Conservation (phyloP, 2,329 filamentous ascomycete species). For the Elsinoe perseae region DNA sequence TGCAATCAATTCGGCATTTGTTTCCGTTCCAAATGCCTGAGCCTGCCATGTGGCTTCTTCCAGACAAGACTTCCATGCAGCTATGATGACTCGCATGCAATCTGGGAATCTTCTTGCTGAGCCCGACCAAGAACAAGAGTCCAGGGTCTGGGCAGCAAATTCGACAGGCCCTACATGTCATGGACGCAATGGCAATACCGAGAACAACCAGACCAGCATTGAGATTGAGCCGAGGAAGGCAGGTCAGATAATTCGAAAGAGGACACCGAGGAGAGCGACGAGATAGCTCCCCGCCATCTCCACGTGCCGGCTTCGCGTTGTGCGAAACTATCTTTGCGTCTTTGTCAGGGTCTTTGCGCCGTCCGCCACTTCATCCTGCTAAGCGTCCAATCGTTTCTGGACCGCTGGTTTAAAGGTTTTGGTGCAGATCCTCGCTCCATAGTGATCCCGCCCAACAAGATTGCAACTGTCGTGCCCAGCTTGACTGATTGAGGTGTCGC, state of each 20-base stretch:
- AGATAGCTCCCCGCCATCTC: neutral
- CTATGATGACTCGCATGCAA: constrained; percentile 4
- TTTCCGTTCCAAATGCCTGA: neutral
- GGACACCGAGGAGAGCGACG: neutral
- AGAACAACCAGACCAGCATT: neutral
- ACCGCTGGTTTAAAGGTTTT: neutral
- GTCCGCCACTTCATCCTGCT: neutral
- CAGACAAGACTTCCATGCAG: neutral
- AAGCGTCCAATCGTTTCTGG: neutral
- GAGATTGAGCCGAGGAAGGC: neutral
- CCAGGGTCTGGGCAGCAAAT: neutral
- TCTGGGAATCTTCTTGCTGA: neutral
- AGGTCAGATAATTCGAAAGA: neutral
- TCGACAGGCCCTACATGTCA: neutral
- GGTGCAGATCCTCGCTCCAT: constrained; percentile 5
- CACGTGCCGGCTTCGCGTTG: neutral
- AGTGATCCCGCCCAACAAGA: neutral
- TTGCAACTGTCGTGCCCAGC: neutral
- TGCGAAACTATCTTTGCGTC: neutral
- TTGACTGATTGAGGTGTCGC: neutral
- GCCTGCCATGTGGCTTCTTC: constrained; percentile 3
- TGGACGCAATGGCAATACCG: neutral
- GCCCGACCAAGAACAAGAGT: neutral
- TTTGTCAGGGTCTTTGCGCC: constrained; percentile 3
- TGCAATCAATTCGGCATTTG: constrained; percentile 8